A percentile compares a stretch with the other conserved stretches of the same genome.
Evolutionary conservation across 2,329 filamentous ascomycete species (phyloP).

Genomic region (Colletotrichum salicis): DNA sequence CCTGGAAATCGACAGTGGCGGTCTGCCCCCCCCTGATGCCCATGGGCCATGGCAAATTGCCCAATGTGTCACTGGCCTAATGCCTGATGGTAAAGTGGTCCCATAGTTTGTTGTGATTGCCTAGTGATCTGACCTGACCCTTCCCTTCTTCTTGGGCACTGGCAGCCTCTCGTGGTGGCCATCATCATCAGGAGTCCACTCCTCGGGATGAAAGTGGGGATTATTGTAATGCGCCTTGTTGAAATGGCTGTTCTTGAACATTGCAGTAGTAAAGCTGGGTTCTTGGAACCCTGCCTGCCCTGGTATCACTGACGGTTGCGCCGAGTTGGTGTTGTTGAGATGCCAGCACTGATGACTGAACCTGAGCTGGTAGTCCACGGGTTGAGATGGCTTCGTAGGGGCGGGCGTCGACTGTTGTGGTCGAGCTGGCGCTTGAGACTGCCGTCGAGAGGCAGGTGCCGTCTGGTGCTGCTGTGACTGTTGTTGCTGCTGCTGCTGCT

Average conservation of each 20-base stretch:
- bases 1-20: neutral
- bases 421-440: conserved; percentile 37
- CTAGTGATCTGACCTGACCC: conserved; percentile 22
- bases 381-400: conserved; percentile 25
- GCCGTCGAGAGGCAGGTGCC: conserved; percentile 44
- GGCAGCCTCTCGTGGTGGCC: conserved; percentile 21
- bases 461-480: conserved; percentile 26
- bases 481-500: neutral
- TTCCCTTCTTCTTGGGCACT: conserved; percentile 31
- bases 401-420: conserved; percentile 18
- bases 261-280: conserved; percentile 64
- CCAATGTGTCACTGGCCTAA: neutral
- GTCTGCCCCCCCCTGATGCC: neutral
- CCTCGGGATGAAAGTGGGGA: conserved; percentile 60
- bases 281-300: conserved; percentile 47
- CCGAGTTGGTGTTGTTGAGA: conserved; percentile 49
- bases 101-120: neutral
- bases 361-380: conserved; percentile 51
- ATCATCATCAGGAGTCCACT: conserved; percentile 55
- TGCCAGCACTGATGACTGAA: conserved; percentile 67
- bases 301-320: conserved; percentile 39
- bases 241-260: conserved; percentile 74
- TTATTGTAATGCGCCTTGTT: conserved; percentile 76
- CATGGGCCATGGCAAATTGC: neutral
- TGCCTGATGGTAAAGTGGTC: conserved; percentile 22